Percentiles rank a stretch among this genome's conserved stretches.
phyloP scores from a whole-genome alignment of 2,329 filamentous ascomycete genomes.

The Cordyceps militaris region DNA sequence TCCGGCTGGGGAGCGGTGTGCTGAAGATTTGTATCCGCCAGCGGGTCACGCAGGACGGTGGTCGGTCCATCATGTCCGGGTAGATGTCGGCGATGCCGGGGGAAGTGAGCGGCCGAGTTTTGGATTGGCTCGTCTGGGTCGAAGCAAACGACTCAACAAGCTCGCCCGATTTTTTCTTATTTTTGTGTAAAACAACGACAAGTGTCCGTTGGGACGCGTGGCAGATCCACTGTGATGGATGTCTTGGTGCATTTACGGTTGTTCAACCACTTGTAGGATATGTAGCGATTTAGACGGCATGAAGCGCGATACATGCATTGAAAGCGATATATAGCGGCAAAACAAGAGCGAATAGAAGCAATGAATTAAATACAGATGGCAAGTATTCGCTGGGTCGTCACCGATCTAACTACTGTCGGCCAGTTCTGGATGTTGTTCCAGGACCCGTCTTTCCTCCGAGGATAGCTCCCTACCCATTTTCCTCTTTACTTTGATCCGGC shows the following conservation, averaged over 20 bases:
- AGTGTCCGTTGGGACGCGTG: no score
- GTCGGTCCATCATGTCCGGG: conserved; percentile 37
- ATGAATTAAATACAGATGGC: no score
- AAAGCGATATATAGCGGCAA: neutral
- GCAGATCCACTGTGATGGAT: no score
- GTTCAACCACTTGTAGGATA: neutral
- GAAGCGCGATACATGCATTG: neutral
- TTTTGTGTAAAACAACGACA: no score
- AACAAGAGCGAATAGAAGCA: no score
- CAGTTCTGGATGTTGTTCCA: neutral
- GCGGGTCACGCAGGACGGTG: conserved; percentile 39
- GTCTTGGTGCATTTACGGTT: neutral
- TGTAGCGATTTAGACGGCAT: neutral
- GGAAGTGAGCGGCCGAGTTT: neutral
- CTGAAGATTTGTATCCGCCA: conserved; percentile 34
- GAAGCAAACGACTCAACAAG: no score
- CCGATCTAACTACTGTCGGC: no score
- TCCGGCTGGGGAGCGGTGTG: conserved; percentile 30
- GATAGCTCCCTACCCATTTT: neutral
- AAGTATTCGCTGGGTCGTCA: no score
- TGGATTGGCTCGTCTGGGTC: no score
- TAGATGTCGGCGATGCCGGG: conserved; percentile 2
- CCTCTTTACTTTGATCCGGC: neutral
- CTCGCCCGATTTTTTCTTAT: no score
- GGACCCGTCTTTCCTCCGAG: neutral